Conservation (phyloP, 2,329 filamentous ascomycete genomes). For the Volutella citrinella region DNA sequence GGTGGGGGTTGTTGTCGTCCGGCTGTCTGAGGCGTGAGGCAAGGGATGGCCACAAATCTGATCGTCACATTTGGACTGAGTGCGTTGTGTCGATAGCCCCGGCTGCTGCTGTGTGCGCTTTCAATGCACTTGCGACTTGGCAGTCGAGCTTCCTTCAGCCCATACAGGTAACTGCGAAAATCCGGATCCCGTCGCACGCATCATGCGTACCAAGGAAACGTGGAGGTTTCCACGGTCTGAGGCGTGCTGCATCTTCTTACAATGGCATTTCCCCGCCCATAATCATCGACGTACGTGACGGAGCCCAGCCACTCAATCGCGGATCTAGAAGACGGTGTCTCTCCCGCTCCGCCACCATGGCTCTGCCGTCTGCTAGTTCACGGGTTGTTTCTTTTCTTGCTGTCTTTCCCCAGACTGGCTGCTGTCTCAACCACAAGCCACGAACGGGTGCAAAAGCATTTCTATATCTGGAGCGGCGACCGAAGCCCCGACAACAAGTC, state of each 20-base stretch:
- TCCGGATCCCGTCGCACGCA: no score
- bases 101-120: not conserved
- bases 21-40: conserved; percentile 3
- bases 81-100: not conserved
- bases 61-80: conserved; percentile 4
- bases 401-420: conserved; percentile 8
- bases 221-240: no score
- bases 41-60: conserved; percentile 10
- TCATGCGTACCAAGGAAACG: no score
- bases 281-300: conserved; percentile 5
- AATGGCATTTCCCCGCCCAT: no score
- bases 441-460: not conserved
- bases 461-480: not conserved
- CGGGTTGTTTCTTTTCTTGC: conserved; percentile 7
- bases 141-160: no score
- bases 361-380: conserved; percentile 4
- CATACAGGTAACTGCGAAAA: no score
- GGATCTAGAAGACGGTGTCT: conserved; percentile 2
- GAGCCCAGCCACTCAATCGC: conserved; percentile 1
- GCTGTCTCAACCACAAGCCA: conserved; percentile 4
- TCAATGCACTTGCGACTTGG: no score
- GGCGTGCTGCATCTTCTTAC: no score
- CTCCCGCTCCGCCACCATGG: conserved; percentile 8
- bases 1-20: not conserved
- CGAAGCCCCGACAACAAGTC: conserved; percentile 2